Conservation (phyloP, 495 filamentous ascomycete species). For the Tuber melanosporum region DNA sequence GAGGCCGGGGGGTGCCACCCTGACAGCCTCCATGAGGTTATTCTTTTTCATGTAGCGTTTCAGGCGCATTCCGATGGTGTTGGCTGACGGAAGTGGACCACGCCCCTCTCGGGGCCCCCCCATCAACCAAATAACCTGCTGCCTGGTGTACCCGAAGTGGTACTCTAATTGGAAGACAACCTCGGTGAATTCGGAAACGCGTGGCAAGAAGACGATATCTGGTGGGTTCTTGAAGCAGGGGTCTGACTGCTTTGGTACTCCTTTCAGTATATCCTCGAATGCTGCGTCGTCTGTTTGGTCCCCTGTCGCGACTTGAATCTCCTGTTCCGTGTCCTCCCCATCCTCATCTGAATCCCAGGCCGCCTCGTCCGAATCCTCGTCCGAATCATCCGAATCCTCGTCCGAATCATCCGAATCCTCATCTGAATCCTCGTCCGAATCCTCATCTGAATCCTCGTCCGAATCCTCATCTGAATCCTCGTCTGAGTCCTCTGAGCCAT, state of each 20-base stretch:
- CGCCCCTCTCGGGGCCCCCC: background rate
- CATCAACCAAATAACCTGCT: background rate
- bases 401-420: background rate
- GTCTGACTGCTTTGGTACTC: background rate
- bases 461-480: background rate
- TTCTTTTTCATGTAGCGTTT: background rate
- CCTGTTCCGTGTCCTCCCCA: background rate
- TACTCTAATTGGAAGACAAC: background rate
- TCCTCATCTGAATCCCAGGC: background rate
- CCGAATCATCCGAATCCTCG: background rate
- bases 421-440: no score
- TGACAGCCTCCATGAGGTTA: background rate
- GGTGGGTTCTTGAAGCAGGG: background rate
- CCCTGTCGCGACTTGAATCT: background rate
- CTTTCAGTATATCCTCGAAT: background rate
- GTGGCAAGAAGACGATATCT: background rate
- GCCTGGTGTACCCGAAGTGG: background rate
- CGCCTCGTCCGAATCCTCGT: no score
- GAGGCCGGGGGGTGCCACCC: background rate
- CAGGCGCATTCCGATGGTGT: background rate
- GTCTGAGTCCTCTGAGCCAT: no score
- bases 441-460: no score
- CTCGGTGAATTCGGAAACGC: background rate
- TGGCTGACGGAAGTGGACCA: background rate
- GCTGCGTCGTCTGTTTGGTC: background rate